Base-by-base conservation (phyloP, 495 filamentous ascomycete genomes). In the Pyronema omphalodes region DNA sequence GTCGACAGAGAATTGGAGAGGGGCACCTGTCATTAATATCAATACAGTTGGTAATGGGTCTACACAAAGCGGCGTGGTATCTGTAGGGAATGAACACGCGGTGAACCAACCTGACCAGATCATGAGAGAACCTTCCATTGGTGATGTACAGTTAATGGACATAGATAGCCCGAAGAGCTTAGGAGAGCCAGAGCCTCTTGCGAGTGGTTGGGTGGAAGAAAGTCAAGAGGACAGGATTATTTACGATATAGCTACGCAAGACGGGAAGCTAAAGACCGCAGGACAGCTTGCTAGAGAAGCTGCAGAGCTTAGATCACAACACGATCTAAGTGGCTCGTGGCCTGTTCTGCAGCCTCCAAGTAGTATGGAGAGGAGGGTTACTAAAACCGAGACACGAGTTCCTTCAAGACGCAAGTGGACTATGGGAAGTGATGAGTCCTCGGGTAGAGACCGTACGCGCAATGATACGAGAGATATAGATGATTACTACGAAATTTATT, bases 201-300 rank as follows among this genome's bases (percentile, higher is more conserved):
- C 17, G n/a, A 44, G 23, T 12, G 33, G 40, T 15, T 56, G 34
- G 11, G 35, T 58, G n/a, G 57, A 58, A 54, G 51, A 55, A 46
- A 29, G 23, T 29, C 39, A 15, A 2, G 58, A 60, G 12, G 58
- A 60, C 37, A 47, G 47, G 3, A 52, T 51, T 19, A 3, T 60
- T 2, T 18, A 60, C 37, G 40, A 60, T 55, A 56, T 46, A 1
- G 56, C 51, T 34, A 55, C 46, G 9, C 44, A 40, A 0, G 83
- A 78, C 3, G 88, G 93, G 60, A 74, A 71, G n/a, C 84, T 89
- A 63, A 89, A 81, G 0, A 57, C 36, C 33, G 58, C 45, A 19
- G 57, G 34, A 47, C 54, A 62, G 43, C 15, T 61, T 11, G 29
- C 58, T 11, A 53, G 51, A 83, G 84, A 15, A 80, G 86, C 54